Evolutionary conservation across 768 basidiomycete species (phyloP).

Genomic region (Flagelloscypha sp.): DNA sequence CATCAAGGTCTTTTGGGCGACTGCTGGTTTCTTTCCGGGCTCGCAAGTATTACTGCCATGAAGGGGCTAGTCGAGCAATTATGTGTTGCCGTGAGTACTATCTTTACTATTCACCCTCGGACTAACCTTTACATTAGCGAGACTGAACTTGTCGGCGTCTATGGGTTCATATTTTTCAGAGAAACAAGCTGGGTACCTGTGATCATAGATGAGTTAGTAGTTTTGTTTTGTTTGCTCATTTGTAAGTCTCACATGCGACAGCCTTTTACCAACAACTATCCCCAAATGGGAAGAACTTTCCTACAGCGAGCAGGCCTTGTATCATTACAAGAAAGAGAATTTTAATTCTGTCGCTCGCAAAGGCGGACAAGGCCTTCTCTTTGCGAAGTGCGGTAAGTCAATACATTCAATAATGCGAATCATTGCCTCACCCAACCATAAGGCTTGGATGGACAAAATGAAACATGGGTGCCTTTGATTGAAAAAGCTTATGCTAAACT

Average conservation of each 20-base stretch:
- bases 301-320: conserved; percentile 30
- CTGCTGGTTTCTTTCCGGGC: conserved; percentile 47
- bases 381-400: conserved; percentile 37
- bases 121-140: conserved; percentile 20
- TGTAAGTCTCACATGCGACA: conserved; percentile 12
- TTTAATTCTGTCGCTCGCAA: conserved; percentile 38
- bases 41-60: conserved; percentile 39
- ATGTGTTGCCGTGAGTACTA: conserved; percentile 35
- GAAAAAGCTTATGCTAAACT: conserved; percentile 56
- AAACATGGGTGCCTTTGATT: conserved; percentile 50
- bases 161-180: conserved; percentile 51
- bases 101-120: neutral
- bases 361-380: conserved; percentile 39
- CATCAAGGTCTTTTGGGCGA: conserved; percentile 43
- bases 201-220: conserved; percentile 48
- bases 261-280: conserved; percentile 39
- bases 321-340: conserved; percentile 40
- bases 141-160: conserved; percentile 47
- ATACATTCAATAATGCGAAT: too few relatives aligned
- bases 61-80: conserved; percentile 40
- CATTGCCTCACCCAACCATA: too few relatives aligned
- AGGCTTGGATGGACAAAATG: too few relatives aligned
- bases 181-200: conserved; percentile 44
- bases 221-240: neutral
- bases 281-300: conserved; percentile 46